phyloP scores from a whole-genome alignment of 306 rosid species.

The Hippophae gyantsensis region DNA sequence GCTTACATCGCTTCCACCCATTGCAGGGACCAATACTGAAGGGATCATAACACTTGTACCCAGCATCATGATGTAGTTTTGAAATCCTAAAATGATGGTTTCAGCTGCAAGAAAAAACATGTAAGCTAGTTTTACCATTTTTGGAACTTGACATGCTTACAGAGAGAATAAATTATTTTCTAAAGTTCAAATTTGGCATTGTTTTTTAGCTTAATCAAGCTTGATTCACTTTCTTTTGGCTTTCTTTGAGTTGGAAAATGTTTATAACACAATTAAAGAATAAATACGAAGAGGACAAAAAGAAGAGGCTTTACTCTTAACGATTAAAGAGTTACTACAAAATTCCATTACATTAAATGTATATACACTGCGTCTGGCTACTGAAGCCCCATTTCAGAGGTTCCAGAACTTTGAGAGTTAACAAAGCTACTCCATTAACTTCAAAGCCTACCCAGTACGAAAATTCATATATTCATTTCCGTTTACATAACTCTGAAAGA shows the following conservation, averaged over 20 bases:
- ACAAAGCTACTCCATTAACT: constrained; percentile 1
- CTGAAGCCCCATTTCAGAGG: constrained; percentile 1
- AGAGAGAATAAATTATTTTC: background rate
- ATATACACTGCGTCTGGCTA: constrained; percentile 1
- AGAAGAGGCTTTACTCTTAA: constrained; percentile 4
- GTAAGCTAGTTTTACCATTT: constrained; percentile 1
- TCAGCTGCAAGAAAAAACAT: constrained; percentile 58
- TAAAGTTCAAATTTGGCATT: background rate
- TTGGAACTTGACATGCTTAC: background rate
- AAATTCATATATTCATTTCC: background rate
- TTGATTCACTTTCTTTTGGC: no score
- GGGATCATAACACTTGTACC: constrained; percentile 97
- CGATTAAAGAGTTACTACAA: constrained; percentile 13
- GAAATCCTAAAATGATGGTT: constrained; percentile 80
- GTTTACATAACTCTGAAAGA: background rate
- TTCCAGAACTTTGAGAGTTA: background rate
- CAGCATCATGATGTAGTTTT: constrained; percentile 87
- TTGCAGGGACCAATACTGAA: constrained; percentile 62
- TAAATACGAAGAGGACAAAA: background rate
- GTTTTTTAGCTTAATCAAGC: no score
- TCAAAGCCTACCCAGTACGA: constrained; percentile 5
- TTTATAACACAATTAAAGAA: no score
- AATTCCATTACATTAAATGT: constrained; percentile 15
- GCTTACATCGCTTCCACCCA: constrained; percentile 93
- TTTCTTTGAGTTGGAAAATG: no score